phyloP scores from a whole-genome alignment of 2,329 filamentous ascomycete species.

The Fusarium nelsonii region DNA sequence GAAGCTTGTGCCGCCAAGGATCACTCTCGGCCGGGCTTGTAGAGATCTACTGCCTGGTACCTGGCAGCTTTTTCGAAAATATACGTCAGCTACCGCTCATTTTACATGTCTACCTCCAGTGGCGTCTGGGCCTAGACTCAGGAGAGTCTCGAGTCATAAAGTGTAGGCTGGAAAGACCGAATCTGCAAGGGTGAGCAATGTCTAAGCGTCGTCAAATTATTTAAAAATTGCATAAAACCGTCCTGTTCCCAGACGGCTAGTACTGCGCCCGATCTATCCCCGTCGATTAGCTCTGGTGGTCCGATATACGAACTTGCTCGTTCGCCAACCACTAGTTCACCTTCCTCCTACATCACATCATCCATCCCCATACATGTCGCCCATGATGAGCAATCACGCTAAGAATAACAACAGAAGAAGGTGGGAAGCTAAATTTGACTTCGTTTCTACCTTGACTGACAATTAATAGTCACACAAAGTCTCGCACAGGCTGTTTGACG shows the following conservation, averaged over 20 bases:
- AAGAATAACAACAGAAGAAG: conserved; percentile 25
- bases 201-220: conserved; percentile 14
- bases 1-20: conserved; percentile 18
- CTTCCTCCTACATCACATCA: conserved; percentile 3
- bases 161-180: not conserved
- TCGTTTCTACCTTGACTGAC: not conserved
- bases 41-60: not conserved
- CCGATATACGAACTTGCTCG: conserved; percentile 1
- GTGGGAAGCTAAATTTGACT: conserved; percentile 6
- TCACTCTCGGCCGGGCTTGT: not conserved
- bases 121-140: conserved; percentile 1
- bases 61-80: not conserved
- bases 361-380: not conserved
- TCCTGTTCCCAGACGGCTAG: conserved; percentile 14
- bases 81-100: conserved; percentile 9
- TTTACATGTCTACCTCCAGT: not conserved
- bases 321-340: not conserved
- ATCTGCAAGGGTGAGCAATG: not conserved
- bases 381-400: conserved; percentile 1
- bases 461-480: conserved; percentile 27
- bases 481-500: conserved; percentile 32
- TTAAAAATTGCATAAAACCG: conserved; percentile 22
- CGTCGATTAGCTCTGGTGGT: not conserved
- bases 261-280: conserved; percentile 5
- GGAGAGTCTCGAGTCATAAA: conserved; percentile 5